These are phyloP conservation scores for Diplodia corticola DNA, from an alignment of 2,329 filamentous ascomycete species.

Conservation along the genomic window DNA sequence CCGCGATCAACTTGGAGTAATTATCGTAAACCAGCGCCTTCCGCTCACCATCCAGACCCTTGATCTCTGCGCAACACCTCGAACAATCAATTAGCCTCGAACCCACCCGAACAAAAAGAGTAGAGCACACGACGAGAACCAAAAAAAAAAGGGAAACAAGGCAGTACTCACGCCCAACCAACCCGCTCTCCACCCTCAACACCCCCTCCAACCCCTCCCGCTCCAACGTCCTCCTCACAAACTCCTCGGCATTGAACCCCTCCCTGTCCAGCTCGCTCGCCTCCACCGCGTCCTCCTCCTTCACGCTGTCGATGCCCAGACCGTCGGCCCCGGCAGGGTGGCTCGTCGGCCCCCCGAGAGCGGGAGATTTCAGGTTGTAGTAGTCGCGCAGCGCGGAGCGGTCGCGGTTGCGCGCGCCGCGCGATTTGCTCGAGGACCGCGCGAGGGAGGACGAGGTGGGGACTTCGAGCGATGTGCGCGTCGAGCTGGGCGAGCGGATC, in stretches of 20 bases:
- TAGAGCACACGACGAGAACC: too few relatives aligned
- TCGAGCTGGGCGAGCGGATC: constrained; percentile 68
- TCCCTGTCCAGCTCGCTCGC: constrained; percentile 69
- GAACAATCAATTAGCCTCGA: not conserved
- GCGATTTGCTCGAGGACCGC: constrained; percentile 33
- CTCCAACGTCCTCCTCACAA: constrained; percentile 63
- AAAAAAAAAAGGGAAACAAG: not conserved
- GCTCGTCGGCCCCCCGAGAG: constrained; percentile 39
- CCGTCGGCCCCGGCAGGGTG: constrained; percentile 42
- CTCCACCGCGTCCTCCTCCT: constrained; percentile 57
- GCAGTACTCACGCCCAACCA: constrained; percentile 54
- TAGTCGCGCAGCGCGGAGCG: constrained; percentile 89
- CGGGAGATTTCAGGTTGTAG: constrained; percentile 74
- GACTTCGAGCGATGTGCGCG: constrained; percentile 69
- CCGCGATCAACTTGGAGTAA: constrained; percentile 94
- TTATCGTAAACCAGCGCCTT: constrained; percentile 98
- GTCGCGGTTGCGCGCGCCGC: constrained; percentile 67
- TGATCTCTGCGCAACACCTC: constrained; percentile 63
- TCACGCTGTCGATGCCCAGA: constrained; percentile 28
- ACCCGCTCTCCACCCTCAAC: constrained; percentile 67
- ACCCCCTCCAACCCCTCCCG: constrained; percentile 67
- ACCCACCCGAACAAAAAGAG: not conserved
- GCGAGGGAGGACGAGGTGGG: constrained; percentile 31
- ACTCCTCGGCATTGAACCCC: constrained; percentile 71
- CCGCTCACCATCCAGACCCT: constrained; percentile 89